These are phyloP conservation scores for Gaeumannomyces tritici DNA, from an alignment of 2,329 filamentous ascomycete species.

Conservation along the genomic window DNA sequence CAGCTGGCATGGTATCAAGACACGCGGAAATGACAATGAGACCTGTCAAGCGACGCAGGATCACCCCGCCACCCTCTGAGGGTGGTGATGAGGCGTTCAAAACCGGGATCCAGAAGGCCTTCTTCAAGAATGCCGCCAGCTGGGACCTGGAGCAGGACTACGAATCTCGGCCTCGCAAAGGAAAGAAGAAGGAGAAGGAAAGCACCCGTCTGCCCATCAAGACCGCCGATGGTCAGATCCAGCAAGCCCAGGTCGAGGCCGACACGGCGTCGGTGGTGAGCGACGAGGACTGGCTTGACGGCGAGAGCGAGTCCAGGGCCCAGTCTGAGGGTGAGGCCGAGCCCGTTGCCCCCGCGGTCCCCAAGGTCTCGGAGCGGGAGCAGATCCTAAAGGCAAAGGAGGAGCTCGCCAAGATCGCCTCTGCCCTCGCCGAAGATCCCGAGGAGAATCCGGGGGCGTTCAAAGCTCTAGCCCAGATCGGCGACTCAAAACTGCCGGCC, in stretches of 20 bases:
- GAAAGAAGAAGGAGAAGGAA: conserved; percentile 63
- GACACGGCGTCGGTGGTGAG: conserved; percentile 49
- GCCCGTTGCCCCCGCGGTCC: conserved; percentile 34
- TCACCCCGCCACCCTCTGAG: conserved; percentile 38
- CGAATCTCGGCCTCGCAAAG: conserved; percentile 68
- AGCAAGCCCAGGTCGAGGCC: conserved; percentile 36
- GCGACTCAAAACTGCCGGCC: conserved; percentile 56
- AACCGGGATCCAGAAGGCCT: conserved; percentile 45
- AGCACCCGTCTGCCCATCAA: conserved; percentile 76
- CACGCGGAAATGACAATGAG: conserved; percentile 32
- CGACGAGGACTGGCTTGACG: conserved; percentile 56
- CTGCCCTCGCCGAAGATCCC: conserved; percentile 77
- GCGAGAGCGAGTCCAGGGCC: conserved; percentile 21
- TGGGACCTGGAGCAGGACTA: conserved; percentile 94
- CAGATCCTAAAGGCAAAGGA: conserved; percentile 85
- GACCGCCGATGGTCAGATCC: conserved; percentile 65
- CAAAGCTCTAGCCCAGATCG: conserved; percentile 67
- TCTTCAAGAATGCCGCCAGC: conserved; percentile 64
- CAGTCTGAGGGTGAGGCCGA: conserved; percentile 25
- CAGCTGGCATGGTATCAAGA: not conserved
- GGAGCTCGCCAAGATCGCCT: conserved; percentile 76
- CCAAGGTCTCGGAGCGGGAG: conserved; percentile 62
- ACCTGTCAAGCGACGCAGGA: conserved; percentile 47
- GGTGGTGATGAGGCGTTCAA: conserved; percentile 29
- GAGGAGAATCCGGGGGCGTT: conserved; percentile 80